Base-by-base conservation (phyloP, 768 basidiomycete genomes). In the Candolleomyces aberdarensis region DNA sequence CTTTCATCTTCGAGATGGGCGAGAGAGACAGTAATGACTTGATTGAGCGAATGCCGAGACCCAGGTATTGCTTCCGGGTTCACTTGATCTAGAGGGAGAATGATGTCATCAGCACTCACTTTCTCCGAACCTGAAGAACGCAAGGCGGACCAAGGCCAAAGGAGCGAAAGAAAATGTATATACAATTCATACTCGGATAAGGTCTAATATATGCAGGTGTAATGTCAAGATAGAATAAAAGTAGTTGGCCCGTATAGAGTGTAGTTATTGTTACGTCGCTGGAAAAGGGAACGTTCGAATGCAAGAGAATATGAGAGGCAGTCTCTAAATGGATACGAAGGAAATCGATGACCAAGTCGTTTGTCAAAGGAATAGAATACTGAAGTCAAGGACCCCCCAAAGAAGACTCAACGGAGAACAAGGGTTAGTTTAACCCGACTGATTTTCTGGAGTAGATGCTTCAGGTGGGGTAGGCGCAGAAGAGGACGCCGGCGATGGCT, bases 1-100 rank as follows among this genome's bases (percentile, higher is more conserved):
- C 69, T 31, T 64, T 52, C 68, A 70, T 68, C 13, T 20, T 49
- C 39, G 13, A 20, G 26, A 14, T 26, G 52, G 3, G 20, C 2
- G 26, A 26, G 52, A 22, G 15, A 20, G 10, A 15, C 1, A 17
- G 20, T 22, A 7, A 22, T 22, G 48, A 14, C 13, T 26, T 3
- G 26, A 26, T 26, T 26, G 26, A 26, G 26, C 26, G 26, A 26
- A 26, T 43, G 41, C 41, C 41, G 36, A 36, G 36, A 36, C 2
- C 36, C 8, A 36, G 36, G 5, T 8, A 36, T 36, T 36, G 36
- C 36, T 36, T 36, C 36, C 36, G 6, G 36, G 36, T 11, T 36
- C 36, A 11, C 36, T 36, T 36, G 36, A 36, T 36, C 36, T 36
- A 36, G 11, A 36, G 36, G 36, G 26, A 26, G 26, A 8, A 36